A percentile compares a stretch with the other conserved stretches of the same genome.
Conservation (phyloP, 345 rosid species). For the Eucalyptus caleyi region DNA sequence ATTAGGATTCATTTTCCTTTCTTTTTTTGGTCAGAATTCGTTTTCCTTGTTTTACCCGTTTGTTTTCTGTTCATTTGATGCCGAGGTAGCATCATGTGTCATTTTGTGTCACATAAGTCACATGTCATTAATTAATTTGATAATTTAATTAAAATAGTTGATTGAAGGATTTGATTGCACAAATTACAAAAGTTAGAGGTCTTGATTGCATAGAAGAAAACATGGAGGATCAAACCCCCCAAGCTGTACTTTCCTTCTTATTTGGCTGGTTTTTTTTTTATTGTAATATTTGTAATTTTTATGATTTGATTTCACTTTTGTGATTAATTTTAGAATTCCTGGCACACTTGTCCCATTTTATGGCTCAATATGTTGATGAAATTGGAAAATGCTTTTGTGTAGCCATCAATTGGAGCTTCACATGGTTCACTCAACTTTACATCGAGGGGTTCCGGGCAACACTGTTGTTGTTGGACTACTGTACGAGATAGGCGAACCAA, state of each 20-base stretch:
- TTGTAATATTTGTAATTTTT: background rate
- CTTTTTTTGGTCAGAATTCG: no score
- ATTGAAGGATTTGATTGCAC: background rate
- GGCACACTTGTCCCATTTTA: background rate
- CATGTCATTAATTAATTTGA: background rate
- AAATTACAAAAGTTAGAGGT: no score
- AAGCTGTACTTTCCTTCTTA: no score
- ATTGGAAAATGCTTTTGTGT: background rate
- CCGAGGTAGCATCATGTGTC: background rate
- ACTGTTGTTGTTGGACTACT: slow-evolving; percentile 37
- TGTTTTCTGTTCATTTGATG: background rate
- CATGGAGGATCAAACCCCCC: no score
- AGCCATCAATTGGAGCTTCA: slow-evolving; percentile 64
- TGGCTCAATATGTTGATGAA: background rate
- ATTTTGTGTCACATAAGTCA: background rate
- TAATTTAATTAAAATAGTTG: no score
- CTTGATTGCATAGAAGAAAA: background rate
- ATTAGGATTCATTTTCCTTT: background rate
- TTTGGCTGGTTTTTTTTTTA: no score
- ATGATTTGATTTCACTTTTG: background rate
- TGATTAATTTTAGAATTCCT: background rate
- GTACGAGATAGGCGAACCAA: slow-evolving; percentile 30
- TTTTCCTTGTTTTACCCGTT: background rate
- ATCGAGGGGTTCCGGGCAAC: slow-evolving; percentile 12
- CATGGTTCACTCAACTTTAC: slow-evolving; percentile 46